Evolutionary conservation across 2,329 filamentous ascomycete genomes (phyloP).

Genomic region (Peltaster fructicola): DNA sequence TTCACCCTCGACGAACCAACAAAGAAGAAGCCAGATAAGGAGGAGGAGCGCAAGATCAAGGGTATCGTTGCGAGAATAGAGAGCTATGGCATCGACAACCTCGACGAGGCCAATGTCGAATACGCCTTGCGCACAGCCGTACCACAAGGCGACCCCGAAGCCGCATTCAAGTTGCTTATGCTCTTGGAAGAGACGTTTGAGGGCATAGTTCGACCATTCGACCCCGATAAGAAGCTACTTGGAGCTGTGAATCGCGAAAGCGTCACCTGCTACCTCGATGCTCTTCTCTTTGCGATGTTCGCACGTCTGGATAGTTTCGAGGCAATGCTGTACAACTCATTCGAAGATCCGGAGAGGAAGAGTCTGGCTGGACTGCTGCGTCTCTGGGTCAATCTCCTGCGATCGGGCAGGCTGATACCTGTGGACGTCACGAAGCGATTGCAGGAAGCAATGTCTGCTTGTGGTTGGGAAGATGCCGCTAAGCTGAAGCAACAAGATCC

Average conservation of each 20-base stretch:
- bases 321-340: conserved; percentile 69
- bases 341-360: conserved; percentile 52
- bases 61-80: conserved; percentile 34
- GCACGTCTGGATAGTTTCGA: conserved; percentile 79
- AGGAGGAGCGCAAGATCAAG: conserved; percentile 39
- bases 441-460: conserved; percentile 64
- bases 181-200: conserved; percentile 67
- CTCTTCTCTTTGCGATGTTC: conserved; percentile 91
- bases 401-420: conserved; percentile 69
- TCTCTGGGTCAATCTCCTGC: conserved; percentile 84
- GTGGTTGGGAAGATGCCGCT: conserved; percentile 73
- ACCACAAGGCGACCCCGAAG: conserved; percentile 51
- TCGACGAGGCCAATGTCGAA: conserved; percentile 44
- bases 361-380: conserved; percentile 63
- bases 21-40: conserved; percentile 37
- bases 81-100: conserved; percentile 33
- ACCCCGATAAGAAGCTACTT: conserved; percentile 52
- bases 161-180: conserved; percentile 57
- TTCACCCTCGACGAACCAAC: conserved; percentile 41
- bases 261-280: conserved; percentile 90
- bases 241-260: conserved; percentile 73
- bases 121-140: conserved; percentile 46
- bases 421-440: conserved; percentile 70
- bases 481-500: conserved; percentile 77
- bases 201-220: conserved; percentile 59